Conservation (phyloP, 208 protist genomes). For the Leishmania turanica region DNA sequence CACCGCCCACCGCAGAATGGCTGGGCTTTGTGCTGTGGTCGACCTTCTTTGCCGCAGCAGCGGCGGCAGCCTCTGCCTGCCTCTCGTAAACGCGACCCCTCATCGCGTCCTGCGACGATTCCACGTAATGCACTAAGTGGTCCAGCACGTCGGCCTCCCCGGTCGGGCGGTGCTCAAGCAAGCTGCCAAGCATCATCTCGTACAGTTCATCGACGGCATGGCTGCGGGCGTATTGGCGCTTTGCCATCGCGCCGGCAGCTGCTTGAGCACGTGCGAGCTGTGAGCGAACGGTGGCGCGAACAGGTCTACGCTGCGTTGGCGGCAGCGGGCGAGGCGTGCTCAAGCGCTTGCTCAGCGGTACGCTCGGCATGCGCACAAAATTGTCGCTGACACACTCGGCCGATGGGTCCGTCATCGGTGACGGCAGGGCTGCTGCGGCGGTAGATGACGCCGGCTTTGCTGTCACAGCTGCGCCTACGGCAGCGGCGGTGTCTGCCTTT, state of each 20-base stretch:
- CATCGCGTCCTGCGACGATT: slow-evolving; percentile 28
- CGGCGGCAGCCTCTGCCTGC: slow-evolving; percentile 9
- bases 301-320: neutral
- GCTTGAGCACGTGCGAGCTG: neutral
- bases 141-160: slow-evolving; percentile 55
- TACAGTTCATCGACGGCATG: slow-evolving; percentile 69
- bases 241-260: slow-evolving; percentile 2
- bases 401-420: neutral
- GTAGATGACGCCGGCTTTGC: neutral
- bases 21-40: neutral
- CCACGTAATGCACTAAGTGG: slow-evolving; percentile 59
- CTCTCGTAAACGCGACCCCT: slow-evolving; percentile 16
- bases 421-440: neutral
- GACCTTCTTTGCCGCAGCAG: neutral
- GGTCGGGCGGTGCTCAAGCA: slow-evolving; percentile 42
- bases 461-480: neutral
- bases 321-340: slow-evolving; percentile 20
- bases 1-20: neutral
- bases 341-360: slow-evolving; percentile 24
- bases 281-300: neutral
- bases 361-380: slow-evolving; percentile 30
- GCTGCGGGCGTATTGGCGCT: slow-evolving; percentile 36
- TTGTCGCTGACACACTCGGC: neutral
- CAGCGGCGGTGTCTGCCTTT: slow-evolving; percentile 1
- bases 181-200: slow-evolving; percentile 56